These are phyloP conservation scores for Oxytropis ochrocephala DNA, from an alignment of 306 rosid species.

Conservation along the genomic window DNA sequence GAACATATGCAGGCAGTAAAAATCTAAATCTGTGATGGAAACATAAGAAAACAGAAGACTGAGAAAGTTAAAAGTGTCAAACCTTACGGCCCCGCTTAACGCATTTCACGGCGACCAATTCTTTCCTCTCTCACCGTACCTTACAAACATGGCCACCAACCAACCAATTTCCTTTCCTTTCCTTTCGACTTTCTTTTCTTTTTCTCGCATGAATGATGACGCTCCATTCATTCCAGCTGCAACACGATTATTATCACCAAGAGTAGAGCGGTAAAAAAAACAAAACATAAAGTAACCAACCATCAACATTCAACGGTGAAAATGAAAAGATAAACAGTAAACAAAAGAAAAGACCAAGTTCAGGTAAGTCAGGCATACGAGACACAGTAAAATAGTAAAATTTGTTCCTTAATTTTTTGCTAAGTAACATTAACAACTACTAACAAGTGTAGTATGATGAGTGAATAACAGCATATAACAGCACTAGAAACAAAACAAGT, in stretches of 20 bases:
- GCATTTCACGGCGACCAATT: neutral
- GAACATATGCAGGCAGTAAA: neutral
- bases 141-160: conserved; percentile 4
- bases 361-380: neutral
- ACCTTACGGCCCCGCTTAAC: neutral
- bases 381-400: neutral
- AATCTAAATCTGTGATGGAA: neutral
- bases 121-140: conserved; percentile 1
- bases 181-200: conserved; percentile 11
- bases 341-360: neutral
- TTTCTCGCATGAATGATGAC: neutral
- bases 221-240: neutral
- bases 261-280: neutral
- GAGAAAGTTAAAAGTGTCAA: conserved; percentile 9
- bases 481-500: neutral
- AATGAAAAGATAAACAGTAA: neutral
- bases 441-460: neutral
- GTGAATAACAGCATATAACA: neutral
- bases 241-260: neutral
- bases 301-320: neutral
- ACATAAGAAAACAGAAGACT: neutral
- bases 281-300: neutral
- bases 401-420: neutral
- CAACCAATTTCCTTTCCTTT: neutral
- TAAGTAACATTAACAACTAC: neutral